Conservation (phyloP, 2,329 filamentous ascomycete species). For the Rutstroemia sp. region DNA sequence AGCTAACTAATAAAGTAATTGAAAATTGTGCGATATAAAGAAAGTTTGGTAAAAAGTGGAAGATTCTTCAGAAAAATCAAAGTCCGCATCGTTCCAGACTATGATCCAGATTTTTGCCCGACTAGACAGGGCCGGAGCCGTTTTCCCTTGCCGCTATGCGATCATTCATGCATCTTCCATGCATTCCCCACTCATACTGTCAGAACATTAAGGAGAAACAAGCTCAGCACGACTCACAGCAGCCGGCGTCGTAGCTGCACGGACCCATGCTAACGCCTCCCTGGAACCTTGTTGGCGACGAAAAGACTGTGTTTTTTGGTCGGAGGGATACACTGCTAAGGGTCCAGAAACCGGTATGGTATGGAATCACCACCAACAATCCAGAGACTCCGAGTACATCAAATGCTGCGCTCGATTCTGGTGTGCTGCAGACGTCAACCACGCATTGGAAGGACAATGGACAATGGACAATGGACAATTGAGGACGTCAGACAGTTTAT, state of each 20-base stretch:
- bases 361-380: background rate
- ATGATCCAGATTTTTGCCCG: background rate
- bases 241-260: background rate
- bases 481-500: background rate
- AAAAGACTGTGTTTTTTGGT: too few relatives aligned
- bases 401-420: background rate
- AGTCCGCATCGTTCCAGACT: background rate
- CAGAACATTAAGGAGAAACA: too few relatives aligned
- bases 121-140: background rate
- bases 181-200: too few relatives aligned
- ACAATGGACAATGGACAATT: background rate
- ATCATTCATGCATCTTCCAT: too few relatives aligned
- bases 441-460: background rate
- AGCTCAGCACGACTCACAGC: too few relatives aligned
- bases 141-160: too few relatives aligned
- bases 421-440: background rate
- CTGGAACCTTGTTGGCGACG: background rate
- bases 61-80: background rate
- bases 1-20: too few relatives aligned
- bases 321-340: background rate
- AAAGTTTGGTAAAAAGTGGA: background rate
- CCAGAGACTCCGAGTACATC: background rate
- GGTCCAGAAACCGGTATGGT: background rate
- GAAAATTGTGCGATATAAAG: too few relatives aligned
- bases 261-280: background rate